Base-by-base conservation (phyloP, 1,139 yeast genomes). In the Nakaseomyces bracarensis region DNA sequence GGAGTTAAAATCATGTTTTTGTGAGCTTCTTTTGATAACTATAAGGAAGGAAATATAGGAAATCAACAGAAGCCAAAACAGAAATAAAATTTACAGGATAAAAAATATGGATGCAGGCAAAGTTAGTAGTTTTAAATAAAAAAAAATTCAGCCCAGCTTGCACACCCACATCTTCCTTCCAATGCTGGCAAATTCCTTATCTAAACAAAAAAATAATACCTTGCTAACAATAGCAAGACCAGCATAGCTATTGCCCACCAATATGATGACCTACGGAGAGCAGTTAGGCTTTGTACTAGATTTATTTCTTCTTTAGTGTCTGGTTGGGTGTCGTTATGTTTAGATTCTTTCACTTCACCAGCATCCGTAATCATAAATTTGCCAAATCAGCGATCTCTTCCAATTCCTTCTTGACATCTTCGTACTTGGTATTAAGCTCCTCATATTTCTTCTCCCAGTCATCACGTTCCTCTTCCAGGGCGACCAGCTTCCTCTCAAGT, bases 381-480 rank as follows among this genome's bases (percentile, higher is more conserved):
- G 30, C 33, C 33, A 36, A 27, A 30, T 58, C 53, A 30, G 58
- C 60, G 70, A 91, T 87, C 70, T 89, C 96, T 71, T 71, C 71
- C 70, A 91, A 76, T 70, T 91, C 97, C 51, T 85, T 77, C 75
- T 84, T 82, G 54, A 95, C 89, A 54, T 79, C 72, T 60, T 73
- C 71, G 76, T 86, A 79, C 69, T 89, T 82, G 62, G 74, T 80
- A 54, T 82, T 72, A 66, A 91, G 72, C 61, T 86, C 96, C 70
- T 91, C 97, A 63, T 73, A 82, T 71, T 86, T 87, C 72, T 77
- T 77, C 72, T 91, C 98, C 77, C 85, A 75, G 49, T 83, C 86
- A 58, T 86, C 94, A 68, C 86, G 86, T 71, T 91, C 97, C 52
- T 81, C 72, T 71, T 91, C 97, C 61, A 89, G 75, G 25, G 95